Evolutionary conservation across 441 rosid genomes (phyloP), one percentile per base, ranked within the genome.

Genomic region (Syzygium syzygioides): DNA sequence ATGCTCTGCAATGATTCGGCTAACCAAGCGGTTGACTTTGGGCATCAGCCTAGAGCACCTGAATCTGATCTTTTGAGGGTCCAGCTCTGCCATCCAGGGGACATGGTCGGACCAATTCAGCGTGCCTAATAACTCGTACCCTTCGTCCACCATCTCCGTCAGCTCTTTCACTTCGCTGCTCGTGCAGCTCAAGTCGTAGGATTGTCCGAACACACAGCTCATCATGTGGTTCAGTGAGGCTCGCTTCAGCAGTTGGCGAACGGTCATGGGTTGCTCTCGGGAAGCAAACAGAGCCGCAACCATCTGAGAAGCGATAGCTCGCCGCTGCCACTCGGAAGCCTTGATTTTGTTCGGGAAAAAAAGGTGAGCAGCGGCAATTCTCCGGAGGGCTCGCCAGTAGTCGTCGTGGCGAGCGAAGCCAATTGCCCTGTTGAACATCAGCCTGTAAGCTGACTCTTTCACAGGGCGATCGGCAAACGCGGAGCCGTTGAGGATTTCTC

Each of bases 61-160:
- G 85, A 87, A 91, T 89, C 96, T 93, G 90, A 96, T 92, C 90
- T 93, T 96, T 89, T 96, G 98, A 48, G 94, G 94, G 91, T 96
- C 99, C 52, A 95, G 92, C 84, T 92, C 94, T 25, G 94, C 91
- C 50, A 97, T 57, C 95, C 97, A 97, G 19, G 96, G 92, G 85
- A 97, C 95, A 89, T 96, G 97, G 92, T 97, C 99, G 7, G 96
- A 90, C 98, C 98, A 97, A 48, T 96, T 95, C 37, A 97, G 90
- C 11, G 90, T 92, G 52, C 99, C 98, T 28, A 97, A 86, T 56
- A 97, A 87, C n/a, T 95, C 95, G 88, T 96, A 97, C 45, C 99
- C 99, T 93, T 96, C 94, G 45, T 96, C 97, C 7, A 97, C 98
- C 48, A 97, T 87, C n/a, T 45, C 93, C 89, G 89, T 91, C 9